Percentiles rank a stretch among this genome's conserved stretches.
phyloP scores from a whole-genome alignment of 2,329 filamentous ascomycete genomes.

The Hymenotorrendiella dingleyae region DNA sequence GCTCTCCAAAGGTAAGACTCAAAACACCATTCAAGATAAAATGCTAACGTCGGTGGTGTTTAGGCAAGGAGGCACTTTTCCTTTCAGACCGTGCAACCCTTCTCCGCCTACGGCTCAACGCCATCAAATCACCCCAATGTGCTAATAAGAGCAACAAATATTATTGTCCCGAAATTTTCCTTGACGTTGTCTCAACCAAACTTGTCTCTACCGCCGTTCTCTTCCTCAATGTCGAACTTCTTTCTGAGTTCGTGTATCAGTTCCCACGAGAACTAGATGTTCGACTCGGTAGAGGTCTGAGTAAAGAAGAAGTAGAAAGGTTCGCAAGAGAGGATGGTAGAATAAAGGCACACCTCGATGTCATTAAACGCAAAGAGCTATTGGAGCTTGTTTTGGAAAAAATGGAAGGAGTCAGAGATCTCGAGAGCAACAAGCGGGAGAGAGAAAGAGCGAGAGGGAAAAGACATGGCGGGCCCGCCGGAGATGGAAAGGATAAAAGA shows the following conservation, averaged over 20 bases:
- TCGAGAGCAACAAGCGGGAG: constrained; percentile 49
- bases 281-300: constrained; percentile 74
- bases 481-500: constrained; percentile 12
- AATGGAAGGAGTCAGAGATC: constrained; percentile 82
- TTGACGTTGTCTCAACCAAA: constrained; percentile 95
- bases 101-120: constrained; percentile 81
- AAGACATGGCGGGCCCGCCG: constrained; percentile 8
- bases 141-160: constrained; percentile 82
- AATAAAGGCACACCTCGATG: constrained; percentile 80
- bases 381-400: constrained; percentile 90
- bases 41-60: background rate
- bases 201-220: constrained; percentile 91
- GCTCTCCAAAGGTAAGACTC: constrained; percentile 65
- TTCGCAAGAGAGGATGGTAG: constrained; percentile 93
- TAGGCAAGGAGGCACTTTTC: constrained; percentile 89
- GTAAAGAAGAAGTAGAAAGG: constrained; percentile 73
- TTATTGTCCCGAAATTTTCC: constrained; percentile 92
- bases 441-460: constrained; percentile 25
- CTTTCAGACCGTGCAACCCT: constrained; percentile 86
- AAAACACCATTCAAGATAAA: too few species aligned
- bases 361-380: constrained; percentile 86
- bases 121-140: constrained; percentile 88
- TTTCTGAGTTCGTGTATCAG: constrained; percentile 96
- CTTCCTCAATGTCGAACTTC: constrained; percentile 93
- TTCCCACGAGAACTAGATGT: constrained; percentile 90